A percentile compares a stretch with the other conserved stretches of the same genome.
phyloP scores from a whole-genome alignment of 306 rosid species.

The Urtica urens region DNA sequence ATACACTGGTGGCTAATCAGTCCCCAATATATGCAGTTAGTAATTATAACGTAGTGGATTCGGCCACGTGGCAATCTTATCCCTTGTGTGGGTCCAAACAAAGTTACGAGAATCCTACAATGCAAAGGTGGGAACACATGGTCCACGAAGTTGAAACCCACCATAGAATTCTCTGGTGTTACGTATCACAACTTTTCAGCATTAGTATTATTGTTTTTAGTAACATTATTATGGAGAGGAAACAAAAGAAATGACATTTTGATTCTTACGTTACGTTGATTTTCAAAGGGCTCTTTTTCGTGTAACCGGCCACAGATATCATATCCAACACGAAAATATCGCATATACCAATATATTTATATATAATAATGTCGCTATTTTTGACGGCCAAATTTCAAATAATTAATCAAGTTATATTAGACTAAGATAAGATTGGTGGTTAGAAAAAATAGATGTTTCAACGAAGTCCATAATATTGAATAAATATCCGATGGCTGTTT shows the following conservation, averaged over 20 bases:
- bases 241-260: no score
- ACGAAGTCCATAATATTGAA: no score
- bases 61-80: constrained; percentile 26
- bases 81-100: constrained; percentile 16
- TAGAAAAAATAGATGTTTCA: no score
- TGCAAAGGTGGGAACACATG: constrained; percentile 7
- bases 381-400: not conserved
- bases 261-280: constrained; percentile 8
- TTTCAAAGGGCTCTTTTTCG: not conserved
- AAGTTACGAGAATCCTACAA: constrained; percentile 23
- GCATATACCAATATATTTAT: not conserved
- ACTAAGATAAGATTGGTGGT: no score
- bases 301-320: not conserved
- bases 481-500: no score
- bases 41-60: constrained; percentile 5
- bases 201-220: not conserved
- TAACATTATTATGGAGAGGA: constrained; percentile 1
- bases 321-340: not conserved
- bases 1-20: constrained; percentile 1
- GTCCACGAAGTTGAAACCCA: constrained; percentile 28
- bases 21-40: constrained; percentile 2
- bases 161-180: constrained; percentile 11
- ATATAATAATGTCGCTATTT: not conserved
- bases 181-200: constrained; percentile 5
- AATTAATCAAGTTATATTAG: no score